Conservation (phyloP, 2,329 filamentous ascomycete genomes). For the Penicillium sp. region DNA sequence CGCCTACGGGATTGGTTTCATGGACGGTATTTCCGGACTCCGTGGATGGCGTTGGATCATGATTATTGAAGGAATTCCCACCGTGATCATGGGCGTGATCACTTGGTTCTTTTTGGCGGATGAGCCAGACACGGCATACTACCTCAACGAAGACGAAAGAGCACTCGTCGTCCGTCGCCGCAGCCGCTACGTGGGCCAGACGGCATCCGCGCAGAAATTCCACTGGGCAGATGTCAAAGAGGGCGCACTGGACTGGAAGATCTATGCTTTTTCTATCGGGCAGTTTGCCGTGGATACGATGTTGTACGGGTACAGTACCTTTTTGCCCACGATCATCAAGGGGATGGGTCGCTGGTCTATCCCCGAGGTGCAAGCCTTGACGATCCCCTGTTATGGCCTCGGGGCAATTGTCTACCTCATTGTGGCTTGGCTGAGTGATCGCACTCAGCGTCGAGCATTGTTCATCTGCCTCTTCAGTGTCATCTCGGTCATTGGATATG, state of each 20-base stretch:
- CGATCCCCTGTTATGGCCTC: slow-evolving; percentile 70
- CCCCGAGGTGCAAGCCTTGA: slow-evolving; percentile 66
- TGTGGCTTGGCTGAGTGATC: slow-evolving; percentile 62
- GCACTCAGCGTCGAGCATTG: slow-evolving; percentile 58
- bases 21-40: slow-evolving; percentile 61
- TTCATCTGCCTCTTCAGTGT: slow-evolving; percentile 58
- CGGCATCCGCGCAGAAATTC: slow-evolving; percentile 47
- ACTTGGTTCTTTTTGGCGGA: slow-evolving; percentile 59
- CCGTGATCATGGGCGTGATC: slow-evolving; percentile 50
- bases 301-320: slow-evolving; percentile 72
- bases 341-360: slow-evolving; percentile 59
- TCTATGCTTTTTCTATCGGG: slow-evolving; percentile 62
- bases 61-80: slow-evolving; percentile 52
- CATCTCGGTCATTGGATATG: slow-evolving; percentile 64
- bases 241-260: slow-evolving; percentile 68
- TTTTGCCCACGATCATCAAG: slow-evolving; percentile 71
- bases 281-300: slow-evolving; percentile 72
- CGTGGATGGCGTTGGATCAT: slow-evolving; percentile 69
- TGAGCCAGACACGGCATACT: slow-evolving; percentile 58
- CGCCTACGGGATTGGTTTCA: slow-evolving; percentile 66
- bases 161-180: slow-evolving; percentile 50
- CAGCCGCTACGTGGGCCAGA: slow-evolving; percentile 47
- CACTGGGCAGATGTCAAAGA: slow-evolving; percentile 59
- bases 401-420: slow-evolving; percentile 65
- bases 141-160: slow-evolving; percentile 55